Evolutionary conservation across 140 eudicot species (phyloP).

Genomic region (Bidens hawaiensis): DNA sequence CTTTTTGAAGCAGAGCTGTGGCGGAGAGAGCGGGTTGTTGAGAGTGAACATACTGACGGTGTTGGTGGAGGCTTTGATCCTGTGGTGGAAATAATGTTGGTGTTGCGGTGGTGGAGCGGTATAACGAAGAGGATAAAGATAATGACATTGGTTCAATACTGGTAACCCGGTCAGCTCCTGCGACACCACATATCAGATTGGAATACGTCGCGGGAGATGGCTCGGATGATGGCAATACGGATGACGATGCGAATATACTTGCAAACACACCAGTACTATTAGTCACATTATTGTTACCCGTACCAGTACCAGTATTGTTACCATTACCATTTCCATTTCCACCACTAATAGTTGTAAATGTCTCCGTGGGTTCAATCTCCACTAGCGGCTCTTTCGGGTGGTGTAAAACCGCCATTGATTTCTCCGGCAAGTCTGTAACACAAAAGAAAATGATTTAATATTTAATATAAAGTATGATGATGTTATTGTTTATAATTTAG

Average conservation of each 20-base stretch:
- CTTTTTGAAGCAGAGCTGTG: conserved; percentile 80
- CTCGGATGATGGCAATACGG: conserved; percentile 31
- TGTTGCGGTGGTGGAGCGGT: conserved; percentile 37
- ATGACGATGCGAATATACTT: conserved; percentile 49
- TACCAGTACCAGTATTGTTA: conserved; percentile 32
- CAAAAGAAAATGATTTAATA: neutral
- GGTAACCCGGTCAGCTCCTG: conserved; percentile 28
- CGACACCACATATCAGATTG: conserved; percentile 31
- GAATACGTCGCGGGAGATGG: conserved; percentile 49
- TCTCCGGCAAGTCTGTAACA: conserved; percentile 63
- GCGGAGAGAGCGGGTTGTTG: conserved; percentile 76
- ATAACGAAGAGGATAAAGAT: conserved; percentile 63
- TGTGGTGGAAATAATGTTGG: conserved; percentile 42
- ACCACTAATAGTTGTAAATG: conserved; percentile 29
- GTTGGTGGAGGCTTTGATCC: conserved; percentile 25
- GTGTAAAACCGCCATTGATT: conserved; percentile 16
- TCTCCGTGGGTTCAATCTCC: conserved; percentile 17
- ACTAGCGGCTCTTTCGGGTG: conserved; percentile 17
- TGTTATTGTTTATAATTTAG: conserved; percentile 16
- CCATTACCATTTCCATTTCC: conserved; percentile 41
- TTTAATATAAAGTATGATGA: neutral
- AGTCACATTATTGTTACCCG: conserved; percentile 10
- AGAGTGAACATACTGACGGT: conserved; percentile 31
- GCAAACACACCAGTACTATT: conserved; percentile 45
- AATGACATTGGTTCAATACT: conserved; percentile 54